These are phyloP conservation scores for Mercurialis annua DNA, from an alignment of 345 rosid species.

Conservation along the genomic window DNA sequence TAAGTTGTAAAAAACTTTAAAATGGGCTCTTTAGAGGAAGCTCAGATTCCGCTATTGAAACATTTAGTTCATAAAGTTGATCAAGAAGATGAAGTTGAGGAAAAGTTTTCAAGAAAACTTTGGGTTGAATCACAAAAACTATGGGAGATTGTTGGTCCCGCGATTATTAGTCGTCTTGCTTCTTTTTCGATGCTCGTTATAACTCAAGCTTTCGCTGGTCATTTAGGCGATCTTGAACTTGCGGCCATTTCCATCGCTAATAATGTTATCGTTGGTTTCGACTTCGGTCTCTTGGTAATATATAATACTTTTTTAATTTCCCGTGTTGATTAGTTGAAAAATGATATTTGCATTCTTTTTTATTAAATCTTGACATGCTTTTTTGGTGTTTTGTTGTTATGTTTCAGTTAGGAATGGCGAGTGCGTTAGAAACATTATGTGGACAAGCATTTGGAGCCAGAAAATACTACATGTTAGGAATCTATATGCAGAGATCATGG, in stretches of 20 bases:
- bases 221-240: constrained; percentile 84
- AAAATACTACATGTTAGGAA: constrained; percentile 27
- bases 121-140: constrained; percentile 78
- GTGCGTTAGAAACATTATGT: constrained; percentile 27
- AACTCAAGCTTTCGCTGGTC: constrained; percentile 95
- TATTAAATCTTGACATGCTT: no score
- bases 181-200: constrained; percentile 80
- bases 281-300: constrained; percentile 79
- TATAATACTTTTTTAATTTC: background rate
- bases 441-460: constrained; percentile 33
- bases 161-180: constrained; percentile 70
- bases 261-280: constrained; percentile 68
- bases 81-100: background rate
- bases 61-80: background rate
- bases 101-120: constrained; percentile 21
- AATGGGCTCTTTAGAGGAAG: no score
- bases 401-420: constrained; percentile 32
- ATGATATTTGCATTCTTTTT: no score
- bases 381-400: no score
- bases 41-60: constrained; percentile 12
- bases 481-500: constrained; percentile 31
- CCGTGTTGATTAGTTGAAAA: no score
- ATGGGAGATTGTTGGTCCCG: constrained; percentile 86
- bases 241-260: constrained; percentile 76
- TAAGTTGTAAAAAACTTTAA: no score